A percentile compares a stretch with the other conserved stretches of the same genome.
These are phyloP conservation scores for Alternaria novae-zelandiae DNA, from an alignment of 2,329 filamentous ascomycete species.

Conservation along the genomic window DNA sequence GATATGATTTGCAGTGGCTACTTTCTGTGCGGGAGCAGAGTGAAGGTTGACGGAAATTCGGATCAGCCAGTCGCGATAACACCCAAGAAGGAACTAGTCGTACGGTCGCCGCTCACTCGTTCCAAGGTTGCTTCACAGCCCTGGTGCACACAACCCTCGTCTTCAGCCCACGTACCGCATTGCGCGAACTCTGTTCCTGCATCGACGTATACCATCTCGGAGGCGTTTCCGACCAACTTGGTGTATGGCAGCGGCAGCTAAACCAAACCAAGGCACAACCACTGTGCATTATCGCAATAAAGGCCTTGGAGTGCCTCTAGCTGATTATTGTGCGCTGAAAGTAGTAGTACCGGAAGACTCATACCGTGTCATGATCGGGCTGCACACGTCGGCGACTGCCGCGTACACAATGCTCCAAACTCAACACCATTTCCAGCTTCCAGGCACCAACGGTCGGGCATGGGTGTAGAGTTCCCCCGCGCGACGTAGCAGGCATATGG, in stretches of 20 bases:
- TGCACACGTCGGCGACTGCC: slow-evolving; percentile 17
- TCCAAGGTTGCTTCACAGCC: not conserved
- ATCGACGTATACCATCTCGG: slow-evolving; percentile 22
- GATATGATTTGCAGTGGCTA: slow-evolving; percentile 14
- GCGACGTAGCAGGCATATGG: slow-evolving; percentile 10
- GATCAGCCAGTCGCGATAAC: slow-evolving; percentile 6
- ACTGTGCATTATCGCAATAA: slow-evolving; percentile 26
- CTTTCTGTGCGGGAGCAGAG: slow-evolving; percentile 15
- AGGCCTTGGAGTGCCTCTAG: slow-evolving; percentile 14
- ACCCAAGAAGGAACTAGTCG: not conserved
- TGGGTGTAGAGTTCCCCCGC: not conserved
- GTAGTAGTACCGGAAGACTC: slow-evolving; percentile 4
- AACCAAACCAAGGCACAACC: slow-evolving; percentile 17
- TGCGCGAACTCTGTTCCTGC: slow-evolving; percentile 16
- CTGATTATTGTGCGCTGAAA: slow-evolving; percentile 22
- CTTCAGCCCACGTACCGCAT: slow-evolving; percentile 6
- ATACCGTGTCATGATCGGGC: slow-evolving; percentile 11
- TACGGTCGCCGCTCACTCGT: not conserved
- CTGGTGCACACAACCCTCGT: not conserved
- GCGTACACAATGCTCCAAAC: slow-evolving; percentile 10
- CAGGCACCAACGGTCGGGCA: slow-evolving; percentile 24
- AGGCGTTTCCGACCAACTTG: slow-evolving; percentile 17
- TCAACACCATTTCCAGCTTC: slow-evolving; percentile 7
- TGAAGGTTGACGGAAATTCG: slow-evolving; percentile 19
- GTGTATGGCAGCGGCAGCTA: slow-evolving; percentile 33